Percentiles rank a stretch among this genome's conserved stretches.
Conservation (phyloP, 345 rosid species). For the Chamaenerion angustifolium region DNA sequence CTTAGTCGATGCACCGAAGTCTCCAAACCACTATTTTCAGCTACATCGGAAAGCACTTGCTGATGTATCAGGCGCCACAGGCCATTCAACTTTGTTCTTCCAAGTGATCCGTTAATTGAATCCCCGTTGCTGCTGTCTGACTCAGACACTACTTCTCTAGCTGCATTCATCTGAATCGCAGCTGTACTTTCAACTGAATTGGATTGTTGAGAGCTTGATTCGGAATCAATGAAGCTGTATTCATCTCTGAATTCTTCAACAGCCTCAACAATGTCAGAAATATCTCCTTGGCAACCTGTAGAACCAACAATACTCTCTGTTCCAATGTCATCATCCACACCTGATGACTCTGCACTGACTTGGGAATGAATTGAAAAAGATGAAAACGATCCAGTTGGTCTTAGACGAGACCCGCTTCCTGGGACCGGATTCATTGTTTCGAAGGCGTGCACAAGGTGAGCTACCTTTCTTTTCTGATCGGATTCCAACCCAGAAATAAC, state of each 20-base stretch:
- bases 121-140: slow-evolving; percentile 4
- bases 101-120: slow-evolving; percentile 16
- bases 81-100: slow-evolving; percentile 34
- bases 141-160: neutral
- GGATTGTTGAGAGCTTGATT: neutral
- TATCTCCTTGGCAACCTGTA: slow-evolving; percentile 8
- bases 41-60: slow-evolving; percentile 54
- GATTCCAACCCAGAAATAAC: slow-evolving; percentile 65
- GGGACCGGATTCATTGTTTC: slow-evolving; percentile 54
- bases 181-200: neutral
- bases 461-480: slow-evolving; percentile 66
- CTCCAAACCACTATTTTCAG: slow-evolving; percentile 24
- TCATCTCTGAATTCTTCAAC: slow-evolving; percentile 12
- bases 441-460: slow-evolving; percentile 88
- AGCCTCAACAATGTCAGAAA: slow-evolving; percentile 5
- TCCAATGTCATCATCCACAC: slow-evolving; percentile 6
- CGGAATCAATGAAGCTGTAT: slow-evolving; percentile 1
- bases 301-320: slow-evolving; percentile 4
- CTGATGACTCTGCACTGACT: slow-evolving; percentile 1
- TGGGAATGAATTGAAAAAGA: too few relatives aligned
- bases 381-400: slow-evolving; percentile 3
- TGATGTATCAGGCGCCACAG: slow-evolving; percentile 66
- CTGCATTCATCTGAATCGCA: neutral
- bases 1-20: slow-evolving; percentile 13
- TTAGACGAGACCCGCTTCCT: slow-evolving; percentile 17